Percentiles rank a stretch among this genome's conserved stretches.
Conservation (phyloP, 208 protist species). For the Phytomonas francai region DNA sequence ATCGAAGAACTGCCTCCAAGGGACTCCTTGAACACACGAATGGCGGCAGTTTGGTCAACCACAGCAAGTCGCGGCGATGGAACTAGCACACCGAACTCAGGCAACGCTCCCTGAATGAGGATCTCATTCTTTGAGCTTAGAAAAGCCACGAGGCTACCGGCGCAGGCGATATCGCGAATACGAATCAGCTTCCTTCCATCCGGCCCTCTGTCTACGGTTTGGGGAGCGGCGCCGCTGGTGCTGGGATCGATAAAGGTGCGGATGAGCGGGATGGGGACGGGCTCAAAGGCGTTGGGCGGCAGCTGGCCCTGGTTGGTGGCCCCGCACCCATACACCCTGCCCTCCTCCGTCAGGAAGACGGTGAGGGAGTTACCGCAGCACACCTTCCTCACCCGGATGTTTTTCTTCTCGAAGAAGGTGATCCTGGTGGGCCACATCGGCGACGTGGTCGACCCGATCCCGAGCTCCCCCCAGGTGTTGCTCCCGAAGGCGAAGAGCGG, state of each 20-base stretch:
- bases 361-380: conserved; percentile 57
- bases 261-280: conserved; percentile 41
- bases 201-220: not conserved
- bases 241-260: conserved; percentile 27
- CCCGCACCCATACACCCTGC: conserved; percentile 62
- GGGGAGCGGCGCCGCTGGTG: not conserved
- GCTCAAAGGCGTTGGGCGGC: conserved; percentile 52
- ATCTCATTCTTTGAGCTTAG: conserved; percentile 51
- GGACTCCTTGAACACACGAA: conserved; percentile 14
- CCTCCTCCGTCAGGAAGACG: conserved; percentile 56
- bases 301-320: conserved; percentile 59
- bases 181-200: conserved; percentile 35
- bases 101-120: conserved; percentile 50
- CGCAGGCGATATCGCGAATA: conserved; percentile 55
- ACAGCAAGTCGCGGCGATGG: conserved; percentile 40
- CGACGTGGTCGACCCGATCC: conserved; percentile 45
- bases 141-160: conserved; percentile 35
- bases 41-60: conserved; percentile 33
- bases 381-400: conserved; percentile 27
- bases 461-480: conserved; percentile 74
- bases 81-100: conserved; percentile 49
- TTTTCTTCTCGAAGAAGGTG: conserved; percentile 18
- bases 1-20: conserved; percentile 10
- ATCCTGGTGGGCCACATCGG: conserved; percentile 41
- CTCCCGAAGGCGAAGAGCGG: conserved; percentile 50